These are phyloP conservation scores for Leccinellum luteum DNA, from an alignment of 768 basidiomycete species.

Conservation along the genomic window DNA sequence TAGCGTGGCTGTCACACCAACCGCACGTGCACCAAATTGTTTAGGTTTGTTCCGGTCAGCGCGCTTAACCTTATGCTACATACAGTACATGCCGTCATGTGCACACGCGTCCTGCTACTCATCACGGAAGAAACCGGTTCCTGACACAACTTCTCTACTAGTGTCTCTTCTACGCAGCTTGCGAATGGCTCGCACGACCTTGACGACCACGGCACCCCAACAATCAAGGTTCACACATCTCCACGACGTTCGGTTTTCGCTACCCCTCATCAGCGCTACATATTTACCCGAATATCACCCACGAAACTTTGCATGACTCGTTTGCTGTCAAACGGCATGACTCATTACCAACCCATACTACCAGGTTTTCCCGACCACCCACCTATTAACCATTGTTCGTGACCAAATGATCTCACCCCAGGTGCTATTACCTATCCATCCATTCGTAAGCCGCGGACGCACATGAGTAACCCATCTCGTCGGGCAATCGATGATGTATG, in stretches of 20 bases:
- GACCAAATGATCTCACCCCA: not conserved
- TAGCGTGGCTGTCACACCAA: not conserved
- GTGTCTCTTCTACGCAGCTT: not conserved
- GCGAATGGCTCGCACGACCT: slow-evolving; percentile 2
- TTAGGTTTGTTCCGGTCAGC: not conserved
- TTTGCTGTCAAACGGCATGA: not conserved
- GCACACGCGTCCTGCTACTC: not conserved
- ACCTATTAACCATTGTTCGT: not conserved
- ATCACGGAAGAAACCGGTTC: slow-evolving; percentile 18
- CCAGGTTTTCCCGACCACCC: not conserved
- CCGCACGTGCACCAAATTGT: not conserved
- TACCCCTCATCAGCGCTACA: not conserved
- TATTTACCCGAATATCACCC: not conserved
- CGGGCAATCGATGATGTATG: not conserved
- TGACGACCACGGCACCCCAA: slow-evolving; percentile 9
- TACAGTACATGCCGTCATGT: slow-evolving; percentile 2
- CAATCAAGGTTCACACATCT: slow-evolving; percentile 5
- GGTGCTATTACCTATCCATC: not conserved
- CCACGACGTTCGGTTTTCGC: slow-evolving; percentile 18
- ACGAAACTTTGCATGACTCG: not conserved
- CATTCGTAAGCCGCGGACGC: not conserved
- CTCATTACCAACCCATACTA: not conserved
- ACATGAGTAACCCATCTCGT: not conserved
- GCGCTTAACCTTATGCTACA: not conserved
- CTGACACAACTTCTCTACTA: slow-evolving; percentile 1